Percentiles rank a stretch among this genome's conserved stretches.
Conservation (phyloP, 2,329 filamentous ascomycete genomes). For the Cladosporium sp. region DNA sequence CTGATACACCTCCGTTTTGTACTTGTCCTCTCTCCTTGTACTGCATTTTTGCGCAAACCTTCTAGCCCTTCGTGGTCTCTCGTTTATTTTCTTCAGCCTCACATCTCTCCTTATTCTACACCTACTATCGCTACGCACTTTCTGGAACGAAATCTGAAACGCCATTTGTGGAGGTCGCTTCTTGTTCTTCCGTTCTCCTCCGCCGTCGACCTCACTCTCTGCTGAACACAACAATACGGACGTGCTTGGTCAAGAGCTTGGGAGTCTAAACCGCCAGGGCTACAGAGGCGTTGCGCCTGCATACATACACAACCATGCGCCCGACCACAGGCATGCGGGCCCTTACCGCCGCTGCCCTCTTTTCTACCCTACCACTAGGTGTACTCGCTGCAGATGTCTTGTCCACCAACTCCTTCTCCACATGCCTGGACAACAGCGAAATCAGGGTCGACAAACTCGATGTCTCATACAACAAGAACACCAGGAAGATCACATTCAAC, state of each 20-base stretch:
- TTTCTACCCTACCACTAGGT: conserved; percentile 43
- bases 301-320: conserved; percentile 33
- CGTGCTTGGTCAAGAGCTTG: conserved; percentile 12
- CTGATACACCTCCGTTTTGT: conserved; percentile 13
- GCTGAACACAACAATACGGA: background rate
- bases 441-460: conserved; percentile 74
- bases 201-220: conserved; percentile 5
- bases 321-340: conserved; percentile 27
- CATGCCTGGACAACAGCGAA: conserved; percentile 62
- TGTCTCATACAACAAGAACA: conserved; percentile 75
- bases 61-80: background rate
- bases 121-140: conserved; percentile 16
- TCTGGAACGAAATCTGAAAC: conserved; percentile 17
- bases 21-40: conserved; percentile 9
- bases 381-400: conserved; percentile 71
- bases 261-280: conserved; percentile 11
- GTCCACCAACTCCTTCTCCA: conserved; percentile 76
- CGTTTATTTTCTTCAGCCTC: background rate
- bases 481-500: conserved; percentile 76
- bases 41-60: background rate
- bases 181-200: conserved; percentile 4
- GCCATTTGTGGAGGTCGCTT: conserved; percentile 16
- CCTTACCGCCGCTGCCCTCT: conserved; percentile 34
- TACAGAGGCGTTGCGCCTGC: conserved; percentile 13
- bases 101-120: background rate